Base-by-base conservation (phyloP, 2,329 filamentous ascomycete species). In the Fusarium coffeatum region DNA sequence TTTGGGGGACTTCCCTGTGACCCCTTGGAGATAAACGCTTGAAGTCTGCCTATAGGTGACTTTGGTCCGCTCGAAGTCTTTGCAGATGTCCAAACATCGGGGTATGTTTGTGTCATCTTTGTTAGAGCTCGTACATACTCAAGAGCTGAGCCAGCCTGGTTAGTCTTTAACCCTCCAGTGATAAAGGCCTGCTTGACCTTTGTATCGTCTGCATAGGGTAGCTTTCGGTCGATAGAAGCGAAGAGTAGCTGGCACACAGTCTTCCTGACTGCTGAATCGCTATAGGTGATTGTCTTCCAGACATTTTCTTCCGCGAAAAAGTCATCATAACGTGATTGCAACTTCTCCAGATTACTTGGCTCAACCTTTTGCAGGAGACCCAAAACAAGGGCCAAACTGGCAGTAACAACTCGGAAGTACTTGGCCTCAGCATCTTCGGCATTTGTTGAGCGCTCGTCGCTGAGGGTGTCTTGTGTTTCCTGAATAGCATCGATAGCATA, bases 401-500 rank as follows among this genome's bases (percentile, higher is more conserved):
- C 84, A 12, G 83, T 84, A 5, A 89, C 75, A 6, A 98, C 94
- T 48, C 96, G 88, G 65, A 90, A 88, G 80, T 97, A 96, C 74
- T 97, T 98, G 20, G 92, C 88, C 71, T 94, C 88, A 6, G 93
- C 90, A 77, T 99, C 96, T 72, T 98, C 95, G 11, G 88, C 82
- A 63, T 89, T 96, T 6, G 94, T 93, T 1, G 90, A 93, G 25
- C 95, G 88, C 80, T 97, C 93, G 77, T 99, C 96, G 77, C 94
- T 98, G 37, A 99, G 83, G 0, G 93, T 97, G 37, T 91, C 86
- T 5, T 90, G 80, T 0, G 92, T 95, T 79, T 99, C 96, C 56
- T 90, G 88, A 43, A 96, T 87, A 8, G 93, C 93, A 75, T 93
- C 89, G 59, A 87, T 88, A 60, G 93, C 93, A 79, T 93, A 98